A percentile compares a stretch with the other conserved stretches of the same genome.
phyloP scores from a whole-genome alignment of 441 rosid species.

The Arabidopsis lyrata region DNA sequence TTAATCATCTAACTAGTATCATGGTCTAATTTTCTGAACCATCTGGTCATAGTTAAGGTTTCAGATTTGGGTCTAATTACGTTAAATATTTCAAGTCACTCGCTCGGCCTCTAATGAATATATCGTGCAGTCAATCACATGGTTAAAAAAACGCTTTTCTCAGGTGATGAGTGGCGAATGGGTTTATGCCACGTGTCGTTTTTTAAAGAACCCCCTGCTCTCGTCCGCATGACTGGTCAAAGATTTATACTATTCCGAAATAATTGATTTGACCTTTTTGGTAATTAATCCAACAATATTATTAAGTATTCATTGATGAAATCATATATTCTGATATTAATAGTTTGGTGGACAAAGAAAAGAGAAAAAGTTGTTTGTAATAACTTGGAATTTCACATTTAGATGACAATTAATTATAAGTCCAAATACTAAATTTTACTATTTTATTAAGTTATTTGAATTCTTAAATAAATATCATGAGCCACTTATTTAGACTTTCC shows the following conservation, averaged over 20 bases:
- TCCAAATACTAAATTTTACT: background rate
- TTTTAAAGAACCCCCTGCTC: background rate
- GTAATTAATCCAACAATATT: background rate
- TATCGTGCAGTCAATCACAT: slow-evolving; percentile 50
- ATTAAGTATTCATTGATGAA: background rate
- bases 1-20: too few species aligned
- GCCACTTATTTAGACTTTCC: background rate
- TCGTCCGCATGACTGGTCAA: slow-evolving; percentile 42
- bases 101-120: too few species aligned
- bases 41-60: background rate
- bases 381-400: background rate
- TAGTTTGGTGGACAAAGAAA: too few species aligned
- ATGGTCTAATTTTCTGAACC: too few species aligned
- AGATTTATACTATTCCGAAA: background rate
- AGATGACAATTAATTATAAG: too few species aligned
- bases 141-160: slow-evolving; percentile 48
- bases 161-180: slow-evolving; percentile 42
- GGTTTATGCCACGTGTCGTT: slow-evolving; percentile 54
- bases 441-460: background rate
- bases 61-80: background rate
- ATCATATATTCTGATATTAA: too few species aligned
- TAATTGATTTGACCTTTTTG: background rate
- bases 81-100: slow-evolving; percentile 2
- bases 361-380: too few species aligned
- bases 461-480: background rate